Conservation (phyloP, 2,329 filamentous ascomycete species). For the Aspergillus spinulosporus region DNA sequence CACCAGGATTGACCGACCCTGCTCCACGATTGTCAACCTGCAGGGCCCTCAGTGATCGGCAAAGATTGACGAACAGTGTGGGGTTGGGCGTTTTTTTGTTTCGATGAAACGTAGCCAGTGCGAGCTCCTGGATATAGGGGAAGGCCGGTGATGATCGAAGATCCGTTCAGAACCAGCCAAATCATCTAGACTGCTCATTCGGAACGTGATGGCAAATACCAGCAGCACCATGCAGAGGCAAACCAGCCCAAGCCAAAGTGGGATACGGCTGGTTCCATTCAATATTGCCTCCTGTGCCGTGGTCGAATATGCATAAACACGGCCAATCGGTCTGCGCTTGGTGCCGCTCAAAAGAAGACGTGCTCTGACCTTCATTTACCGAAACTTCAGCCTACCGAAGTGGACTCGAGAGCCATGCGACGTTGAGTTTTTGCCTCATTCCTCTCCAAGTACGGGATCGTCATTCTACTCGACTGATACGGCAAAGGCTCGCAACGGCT, state of each 20-base stretch:
- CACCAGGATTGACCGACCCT: slow-evolving; percentile 9
- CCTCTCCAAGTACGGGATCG: slow-evolving; percentile 15
- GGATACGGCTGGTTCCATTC: slow-evolving; percentile 12
- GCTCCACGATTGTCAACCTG: slow-evolving; percentile 16
- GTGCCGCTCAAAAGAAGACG: not conserved
- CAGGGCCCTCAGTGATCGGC: slow-evolving; percentile 26
- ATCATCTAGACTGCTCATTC: not conserved
- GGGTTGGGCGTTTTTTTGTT: slow-evolving; percentile 15
- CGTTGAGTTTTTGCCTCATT: slow-evolving; percentile 10
- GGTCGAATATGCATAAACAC: slow-evolving; percentile 13
- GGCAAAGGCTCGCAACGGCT: slow-evolving; percentile 4
- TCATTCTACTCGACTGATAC: slow-evolving; percentile 11
- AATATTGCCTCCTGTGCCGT: slow-evolving; percentile 13
- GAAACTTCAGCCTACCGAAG: not conserved
- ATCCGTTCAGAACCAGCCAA: not conserved
- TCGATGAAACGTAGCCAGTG: slow-evolving; percentile 20
- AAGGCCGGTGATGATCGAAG: not conserved
- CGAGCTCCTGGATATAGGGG: slow-evolving; percentile 13
- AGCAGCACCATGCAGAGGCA: slow-evolving; percentile 3
- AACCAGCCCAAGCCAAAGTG: not conserved
- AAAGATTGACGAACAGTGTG: slow-evolving; percentile 21
- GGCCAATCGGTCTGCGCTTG: slow-evolving; percentile 7
- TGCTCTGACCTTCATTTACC: not conserved
- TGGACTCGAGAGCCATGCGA: not conserved
- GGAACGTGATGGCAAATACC: slow-evolving; percentile 8